Percentiles rank a stretch among this genome's conserved stretches.
Evolutionary conservation across 179 eudicot species (phyloP).

Genomic region (Sideroxylon spinosum): DNA sequence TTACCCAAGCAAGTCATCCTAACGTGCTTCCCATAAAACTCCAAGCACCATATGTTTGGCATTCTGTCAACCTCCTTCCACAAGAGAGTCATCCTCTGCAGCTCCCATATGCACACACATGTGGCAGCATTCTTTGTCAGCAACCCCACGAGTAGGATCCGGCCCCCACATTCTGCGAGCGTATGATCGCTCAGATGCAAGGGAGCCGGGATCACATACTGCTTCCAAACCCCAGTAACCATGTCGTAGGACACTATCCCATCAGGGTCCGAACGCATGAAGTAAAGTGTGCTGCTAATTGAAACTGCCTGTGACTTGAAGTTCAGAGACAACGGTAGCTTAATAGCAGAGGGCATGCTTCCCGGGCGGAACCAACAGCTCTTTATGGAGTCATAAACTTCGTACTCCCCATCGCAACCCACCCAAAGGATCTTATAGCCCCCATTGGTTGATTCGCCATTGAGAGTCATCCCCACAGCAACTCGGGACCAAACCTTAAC

Average conservation of each 20-base stretch:
- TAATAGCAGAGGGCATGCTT: slow-evolving; percentile 45
- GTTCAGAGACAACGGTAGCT: slow-evolving; percentile 59
- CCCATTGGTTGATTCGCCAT: slow-evolving; percentile 29
- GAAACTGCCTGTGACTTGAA: slow-evolving; percentile 64
- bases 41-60: slow-evolving; percentile 96
- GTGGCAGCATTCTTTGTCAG: slow-evolving; percentile 78
- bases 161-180: slow-evolving; percentile 70
- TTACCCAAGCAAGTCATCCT: slow-evolving; percentile 89
- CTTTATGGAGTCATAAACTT: slow-evolving; percentile 55
- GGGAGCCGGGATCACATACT: slow-evolving; percentile 60
- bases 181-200: slow-evolving; percentile 55
- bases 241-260: slow-evolving; percentile 64
- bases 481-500: slow-evolving; percentile 69
- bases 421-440: slow-evolving; percentile 83
- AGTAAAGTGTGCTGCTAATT: slow-evolving; percentile 43
- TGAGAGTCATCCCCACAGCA: slow-evolving; percentile 68
- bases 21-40: slow-evolving; percentile 83
- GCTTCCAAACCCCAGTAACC: slow-evolving; percentile 56
- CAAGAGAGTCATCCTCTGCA: slow-evolving; percentile 86
- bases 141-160: slow-evolving; percentile 68
- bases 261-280: slow-evolving; percentile 67
- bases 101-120: slow-evolving; percentile 90
- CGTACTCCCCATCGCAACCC: slow-evolving; percentile 67
- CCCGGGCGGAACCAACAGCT: slow-evolving; percentile 58
- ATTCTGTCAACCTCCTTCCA: slow-evolving; percentile 99